Percentiles rank a stretch among this genome's conserved stretches.
Evolutionary conservation across 768 basidiomycete genomes (phyloP).

Genomic region (Nevesoporus exiguus): DNA sequence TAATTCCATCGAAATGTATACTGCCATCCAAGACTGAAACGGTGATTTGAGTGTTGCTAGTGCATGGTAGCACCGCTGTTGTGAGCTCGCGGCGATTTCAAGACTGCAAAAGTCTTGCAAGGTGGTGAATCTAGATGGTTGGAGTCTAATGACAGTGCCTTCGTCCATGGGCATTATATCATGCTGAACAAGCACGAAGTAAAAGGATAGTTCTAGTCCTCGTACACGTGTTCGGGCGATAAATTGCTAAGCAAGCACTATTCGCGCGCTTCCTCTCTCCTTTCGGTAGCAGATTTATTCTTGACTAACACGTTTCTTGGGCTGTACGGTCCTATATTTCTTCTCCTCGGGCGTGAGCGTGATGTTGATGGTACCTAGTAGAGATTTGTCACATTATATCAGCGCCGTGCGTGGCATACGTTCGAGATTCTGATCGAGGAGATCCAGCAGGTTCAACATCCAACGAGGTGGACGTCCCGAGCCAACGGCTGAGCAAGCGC

Average conservation of each 20-base stretch:
- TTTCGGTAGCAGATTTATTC: constrained; percentile 12
- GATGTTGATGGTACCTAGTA: constrained; percentile 3
- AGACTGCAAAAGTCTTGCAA: too few species aligned
- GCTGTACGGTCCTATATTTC: constrained; percentile 10
- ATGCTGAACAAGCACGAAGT: too few species aligned
- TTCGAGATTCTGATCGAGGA: constrained; percentile 1
- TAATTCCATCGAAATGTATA: too few species aligned
- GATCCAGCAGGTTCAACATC: constrained; percentile 8
- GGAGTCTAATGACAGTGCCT: too few species aligned
- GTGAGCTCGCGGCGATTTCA: too few species aligned
- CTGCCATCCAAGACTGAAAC: too few species aligned
- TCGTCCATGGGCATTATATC: too few species aligned
- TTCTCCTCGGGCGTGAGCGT: constrained; percentile 8
- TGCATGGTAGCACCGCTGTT: too few species aligned
- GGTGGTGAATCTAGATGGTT: too few species aligned
- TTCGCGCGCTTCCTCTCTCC: background rate
- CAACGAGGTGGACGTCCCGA: constrained; percentile 9
- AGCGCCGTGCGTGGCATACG: background rate
- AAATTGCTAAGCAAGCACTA: background rate
- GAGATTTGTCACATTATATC: background rate
- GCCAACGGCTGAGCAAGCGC: background rate
- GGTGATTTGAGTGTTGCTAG: too few species aligned
- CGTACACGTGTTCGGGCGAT: too few species aligned
- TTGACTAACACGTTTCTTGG: constrained; percentile 43
- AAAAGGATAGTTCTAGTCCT: too few species aligned